Base-by-base conservation (phyloP, 352 stramenopile genomes). In the Aphanomyces stellatus region DNA sequence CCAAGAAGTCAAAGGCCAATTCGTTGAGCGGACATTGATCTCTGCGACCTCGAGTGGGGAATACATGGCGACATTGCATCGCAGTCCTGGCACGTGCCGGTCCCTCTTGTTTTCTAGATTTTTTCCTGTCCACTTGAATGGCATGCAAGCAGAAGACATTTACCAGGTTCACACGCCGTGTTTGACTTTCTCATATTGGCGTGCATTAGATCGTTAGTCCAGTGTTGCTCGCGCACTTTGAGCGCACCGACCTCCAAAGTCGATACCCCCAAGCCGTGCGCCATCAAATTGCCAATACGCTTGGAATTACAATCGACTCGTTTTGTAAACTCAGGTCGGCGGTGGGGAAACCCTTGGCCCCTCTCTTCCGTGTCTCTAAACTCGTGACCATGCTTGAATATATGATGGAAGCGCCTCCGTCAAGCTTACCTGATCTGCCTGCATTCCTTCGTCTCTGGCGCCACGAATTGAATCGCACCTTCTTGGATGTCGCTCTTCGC, bases 391-490 rank as follows among this genome's bases (percentile, higher is more conserved):
- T 67, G 28, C n/a, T 67, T 10, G 37, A 57, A 31, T 51, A 57
- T 22, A 30, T 67, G 15, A 24, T 53, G 19, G 22, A 15, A 22
- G 37, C 30, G 4, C 15, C 41, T 13, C 46, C 60, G n/a, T 28
- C 0, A 5, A 22, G 34, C 2, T 3, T 67, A 7, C 10, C 41
- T 5, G 49, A 56, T 34, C 10, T 67, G n/a, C 17, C 30, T 4
- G 34, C 19, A 2, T 33, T 67, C 27, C 28, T 67, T 42, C 60
- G 60, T 22, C 33, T 67, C 28, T 67, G 60, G 60, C 30, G 27
- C 43, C 60, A 67, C 42, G 60, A 67, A 42, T 31, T 17, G 10
- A 6, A 59, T 19, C 60, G 60, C 5, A 46, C 34, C 6, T 67
- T 67, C 30, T 13, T 59, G 11, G 60, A 67, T 34, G 22, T 30